phyloP scores from a whole-genome alignment of 2,329 filamentous ascomycete species.

The Alternaria consortialis region DNA sequence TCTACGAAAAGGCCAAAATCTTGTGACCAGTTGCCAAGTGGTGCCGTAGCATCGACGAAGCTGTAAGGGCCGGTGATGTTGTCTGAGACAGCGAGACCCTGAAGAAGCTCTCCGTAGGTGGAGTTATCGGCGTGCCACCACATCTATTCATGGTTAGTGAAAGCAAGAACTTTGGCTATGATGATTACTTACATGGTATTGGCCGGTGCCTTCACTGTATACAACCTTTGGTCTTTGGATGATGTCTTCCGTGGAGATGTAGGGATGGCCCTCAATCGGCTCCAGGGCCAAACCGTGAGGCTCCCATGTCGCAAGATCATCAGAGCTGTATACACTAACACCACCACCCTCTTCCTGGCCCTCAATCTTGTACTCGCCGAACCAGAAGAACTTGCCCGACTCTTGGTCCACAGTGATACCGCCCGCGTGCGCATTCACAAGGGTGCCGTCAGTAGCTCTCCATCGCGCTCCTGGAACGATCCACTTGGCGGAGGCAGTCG shows the following conservation, averaged over 20 bases:
- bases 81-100: slow-evolving; percentile 65
- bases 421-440: slow-evolving; percentile 70
- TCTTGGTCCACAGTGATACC: slow-evolving; percentile 63
- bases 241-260: slow-evolving; percentile 64
- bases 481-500: slow-evolving; percentile 57
- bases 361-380: slow-evolving; percentile 69
- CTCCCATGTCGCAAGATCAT: slow-evolving; percentile 68
- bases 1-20: slow-evolving; percentile 70
- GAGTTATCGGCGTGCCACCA: slow-evolving; percentile 70
- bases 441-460: slow-evolving; percentile 67
- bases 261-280: slow-evolving; percentile 63
- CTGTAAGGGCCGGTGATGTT: slow-evolving; percentile 64
- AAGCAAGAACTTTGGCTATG: no score
- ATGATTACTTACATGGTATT: slow-evolving; percentile 62
- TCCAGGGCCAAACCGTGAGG: slow-evolving; percentile 65
- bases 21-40: slow-evolving; percentile 70
- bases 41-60: slow-evolving; percentile 63
- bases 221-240: slow-evolving; percentile 71
- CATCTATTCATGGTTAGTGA: slow-evolving; percentile 51
- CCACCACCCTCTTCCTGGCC: slow-evolving; percentile 68
- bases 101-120: slow-evolving; percentile 64
- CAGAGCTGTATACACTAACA: slow-evolving; percentile 66
- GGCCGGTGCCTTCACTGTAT: slow-evolving; percentile 62
- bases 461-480: slow-evolving; percentile 70
- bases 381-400: slow-evolving; percentile 66